Conservation (phyloP, 345 rosid genomes). For the Populus euphratica region DNA sequence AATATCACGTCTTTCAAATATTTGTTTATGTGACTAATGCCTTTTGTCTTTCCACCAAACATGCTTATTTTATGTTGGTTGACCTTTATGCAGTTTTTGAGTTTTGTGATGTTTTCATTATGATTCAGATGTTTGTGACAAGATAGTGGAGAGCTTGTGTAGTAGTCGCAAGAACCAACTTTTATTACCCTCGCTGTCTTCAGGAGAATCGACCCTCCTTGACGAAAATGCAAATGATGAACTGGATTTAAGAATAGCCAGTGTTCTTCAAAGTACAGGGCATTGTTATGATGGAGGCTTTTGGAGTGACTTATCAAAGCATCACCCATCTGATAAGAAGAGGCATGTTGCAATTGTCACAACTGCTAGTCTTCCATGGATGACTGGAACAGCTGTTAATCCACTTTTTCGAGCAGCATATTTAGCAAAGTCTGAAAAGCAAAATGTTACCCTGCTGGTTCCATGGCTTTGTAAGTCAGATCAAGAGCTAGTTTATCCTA, state of each 20-base stretch:
- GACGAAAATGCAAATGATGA: slow-evolving; percentile 64
- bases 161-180: slow-evolving; percentile 75
- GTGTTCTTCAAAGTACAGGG: slow-evolving; percentile 94
- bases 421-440: slow-evolving; percentile 73
- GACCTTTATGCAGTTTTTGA: background rate
- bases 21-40: background rate
- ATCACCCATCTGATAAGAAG: slow-evolving; percentile 47
- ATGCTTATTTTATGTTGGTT: background rate
- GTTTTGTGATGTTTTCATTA: slow-evolving; percentile 3
- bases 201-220: slow-evolving; percentile 52
- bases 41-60: slow-evolving; percentile 4
- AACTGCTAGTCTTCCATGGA: slow-evolving; percentile 99
- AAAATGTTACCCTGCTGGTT: slow-evolving; percentile 87
- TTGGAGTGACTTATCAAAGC: slow-evolving; percentile 65
- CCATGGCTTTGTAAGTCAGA: slow-evolving; percentile 98
- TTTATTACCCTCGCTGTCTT: slow-evolving; percentile 46
- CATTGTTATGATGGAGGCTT: slow-evolving; percentile 87
- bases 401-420: slow-evolving; percentile 93
- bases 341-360: slow-evolving; percentile 95
- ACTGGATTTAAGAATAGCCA: slow-evolving; percentile 78
- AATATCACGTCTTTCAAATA: background rate
- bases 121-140: slow-evolving; percentile 72
- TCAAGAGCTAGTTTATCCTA: slow-evolving; percentile 93
- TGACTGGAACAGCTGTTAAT: slow-evolving; percentile 99
- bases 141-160: slow-evolving; percentile 77